These are phyloP conservation scores for Fusarium falciforme DNA, from an alignment of 2,329 filamentous ascomycete genomes.

Conservation along the genomic window DNA sequence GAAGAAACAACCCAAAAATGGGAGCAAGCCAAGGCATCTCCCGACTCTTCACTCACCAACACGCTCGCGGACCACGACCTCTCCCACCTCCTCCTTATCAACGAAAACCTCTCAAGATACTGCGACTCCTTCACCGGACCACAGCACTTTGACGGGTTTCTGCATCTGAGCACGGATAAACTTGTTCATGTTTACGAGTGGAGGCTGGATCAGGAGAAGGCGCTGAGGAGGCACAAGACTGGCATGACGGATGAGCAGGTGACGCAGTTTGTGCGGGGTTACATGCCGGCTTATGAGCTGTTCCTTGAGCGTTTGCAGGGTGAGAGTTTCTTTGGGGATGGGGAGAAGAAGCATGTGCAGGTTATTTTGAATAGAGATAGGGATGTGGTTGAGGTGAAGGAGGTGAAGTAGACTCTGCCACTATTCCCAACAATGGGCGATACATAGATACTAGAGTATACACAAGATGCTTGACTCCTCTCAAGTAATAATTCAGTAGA, in stretches of 20 bases:
- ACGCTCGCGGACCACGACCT: constrained; percentile 34
- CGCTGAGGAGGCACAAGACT: constrained; percentile 29
- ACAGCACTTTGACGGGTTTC: constrained; percentile 31
- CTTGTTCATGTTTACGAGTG: constrained; percentile 39
- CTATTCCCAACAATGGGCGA: neutral
- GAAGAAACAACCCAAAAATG: constrained; percentile 30
- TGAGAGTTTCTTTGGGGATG: constrained; percentile 26
- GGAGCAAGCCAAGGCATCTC: constrained; percentile 17
- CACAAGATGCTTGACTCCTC: neutral
- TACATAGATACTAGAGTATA: neutral
- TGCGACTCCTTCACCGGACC: constrained; percentile 31
- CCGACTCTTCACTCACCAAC: constrained; percentile 4
- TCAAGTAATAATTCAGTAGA: neutral
- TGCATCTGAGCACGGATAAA: constrained; percentile 40
- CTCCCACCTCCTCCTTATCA: constrained; percentile 34
- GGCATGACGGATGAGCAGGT: constrained; percentile 42
- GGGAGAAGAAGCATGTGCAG: constrained; percentile 25
- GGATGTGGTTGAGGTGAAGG: constrained; percentile 21
- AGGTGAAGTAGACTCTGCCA: constrained; percentile 5
- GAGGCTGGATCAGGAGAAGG: constrained; percentile 35
- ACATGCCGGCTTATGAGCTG: constrained; percentile 42
- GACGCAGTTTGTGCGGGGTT: constrained; percentile 38
- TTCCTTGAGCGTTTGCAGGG: constrained; percentile 34
- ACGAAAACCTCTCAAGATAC: constrained; percentile 38
- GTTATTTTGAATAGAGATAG: constrained; percentile 15